These are phyloP conservation scores for Phytophthora idaei DNA, from an alignment of 352 stramenopile species.

Conservation along the genomic window DNA sequence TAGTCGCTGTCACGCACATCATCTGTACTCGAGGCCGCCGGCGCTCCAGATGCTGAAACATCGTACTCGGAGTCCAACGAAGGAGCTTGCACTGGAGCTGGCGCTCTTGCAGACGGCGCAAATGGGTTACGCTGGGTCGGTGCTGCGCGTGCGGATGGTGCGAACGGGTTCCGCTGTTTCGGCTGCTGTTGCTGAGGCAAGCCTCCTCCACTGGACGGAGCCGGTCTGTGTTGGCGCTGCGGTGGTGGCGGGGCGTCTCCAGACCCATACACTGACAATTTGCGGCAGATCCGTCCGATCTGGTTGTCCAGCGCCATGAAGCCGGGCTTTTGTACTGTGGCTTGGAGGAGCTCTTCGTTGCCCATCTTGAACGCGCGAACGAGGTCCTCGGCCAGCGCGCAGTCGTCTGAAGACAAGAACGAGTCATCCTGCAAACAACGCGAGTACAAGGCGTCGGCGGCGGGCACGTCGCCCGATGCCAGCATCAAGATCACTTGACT, in stretches of 20 bases:
- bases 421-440: constrained; percentile 77
- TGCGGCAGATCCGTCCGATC: constrained; percentile 69
- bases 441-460: constrained; percentile 79
- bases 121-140: constrained; percentile 44
- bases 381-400: constrained; percentile 73
- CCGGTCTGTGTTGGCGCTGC: constrained; percentile 35
- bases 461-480: constrained; percentile 64
- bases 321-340: constrained; percentile 73
- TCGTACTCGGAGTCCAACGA: constrained; percentile 37
- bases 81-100: constrained; percentile 17
- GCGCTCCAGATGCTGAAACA: constrained; percentile 19
- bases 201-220: constrained; percentile 19
- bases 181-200: constrained; percentile 27
- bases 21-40: constrained; percentile 21
- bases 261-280: constrained; percentile 68
- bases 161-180: constrained; percentile 40
- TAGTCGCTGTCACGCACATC: constrained; percentile 40
- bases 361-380: constrained; percentile 80
- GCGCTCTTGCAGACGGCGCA: constrained; percentile 34
- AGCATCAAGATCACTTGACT: constrained; percentile 73
- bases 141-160: constrained; percentile 26
- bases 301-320: constrained; percentile 85
- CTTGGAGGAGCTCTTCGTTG: constrained; percentile 76
- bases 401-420: constrained; percentile 80
- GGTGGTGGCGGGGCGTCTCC: constrained; percentile 11